A percentile compares a stretch with the other conserved stretches of the same genome.
phyloP scores from a whole-genome alignment of 1,284 basidiomycete genomes.

The Apiotrichum laibachii region DNA sequence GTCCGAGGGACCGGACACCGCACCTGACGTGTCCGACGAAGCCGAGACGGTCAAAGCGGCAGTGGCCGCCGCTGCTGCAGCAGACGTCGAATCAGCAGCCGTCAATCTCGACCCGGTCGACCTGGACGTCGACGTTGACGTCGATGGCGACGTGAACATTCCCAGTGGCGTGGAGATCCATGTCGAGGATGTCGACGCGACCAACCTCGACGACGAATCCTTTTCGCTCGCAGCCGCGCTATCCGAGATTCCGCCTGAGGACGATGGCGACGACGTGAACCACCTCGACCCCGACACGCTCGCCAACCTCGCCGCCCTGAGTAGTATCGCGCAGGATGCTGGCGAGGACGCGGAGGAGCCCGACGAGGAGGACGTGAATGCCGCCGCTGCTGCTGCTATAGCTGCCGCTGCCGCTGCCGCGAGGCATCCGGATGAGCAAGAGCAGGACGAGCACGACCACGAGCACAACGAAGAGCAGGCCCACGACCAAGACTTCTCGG shows the following conservation, averaged over 20 bases:
- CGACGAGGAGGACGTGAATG: constrained; percentile 10
- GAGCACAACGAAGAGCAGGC: constrained; percentile 17
- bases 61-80: background rate
- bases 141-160: too few species aligned
- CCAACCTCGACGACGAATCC: constrained; percentile 1
- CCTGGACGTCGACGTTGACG: background rate
- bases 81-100: background rate
- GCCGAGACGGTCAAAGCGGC: background rate
- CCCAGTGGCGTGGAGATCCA: background rate
- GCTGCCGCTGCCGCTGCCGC: background rate
- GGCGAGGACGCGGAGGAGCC: background rate
- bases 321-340: constrained; percentile 23
- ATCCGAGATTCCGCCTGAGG: constrained; percentile 12
- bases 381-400: constrained; percentile 12
- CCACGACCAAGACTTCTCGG: constrained; percentile 17
- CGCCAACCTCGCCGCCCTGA: constrained; percentile 45
- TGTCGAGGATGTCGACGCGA: constrained; percentile 2
- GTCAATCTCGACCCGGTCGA: background rate
- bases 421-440: background rate
- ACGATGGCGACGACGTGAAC: constrained; percentile 1
- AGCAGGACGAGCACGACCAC: background rate
- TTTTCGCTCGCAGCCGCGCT: constrained; percentile 18
- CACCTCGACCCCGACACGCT: constrained; percentile 39
- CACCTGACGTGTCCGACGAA: background rate
- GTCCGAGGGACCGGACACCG: background rate